A percentile compares a stretch with the other conserved stretches of the same genome.
Conservation (phyloP, 805 yeast species). For the Candida easanensis region DNA sequence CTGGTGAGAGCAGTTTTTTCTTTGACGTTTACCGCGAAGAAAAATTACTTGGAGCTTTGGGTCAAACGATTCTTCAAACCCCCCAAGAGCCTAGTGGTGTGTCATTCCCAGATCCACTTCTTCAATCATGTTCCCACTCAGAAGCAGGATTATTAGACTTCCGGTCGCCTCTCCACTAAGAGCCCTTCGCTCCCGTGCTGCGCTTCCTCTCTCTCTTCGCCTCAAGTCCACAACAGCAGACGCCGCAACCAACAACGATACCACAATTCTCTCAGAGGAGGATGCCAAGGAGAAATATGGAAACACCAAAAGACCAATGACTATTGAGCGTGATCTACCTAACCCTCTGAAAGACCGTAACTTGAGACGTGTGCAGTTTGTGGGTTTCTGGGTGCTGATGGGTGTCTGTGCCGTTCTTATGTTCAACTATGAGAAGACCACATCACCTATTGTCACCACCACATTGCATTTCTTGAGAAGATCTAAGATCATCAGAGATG, state of each 20-base stretch:
- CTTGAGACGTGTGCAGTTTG: constrained; percentile 52
- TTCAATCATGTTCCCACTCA: constrained; percentile 7
- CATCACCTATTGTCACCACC: constrained; percentile 85
- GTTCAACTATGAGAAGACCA: constrained; percentile 89
- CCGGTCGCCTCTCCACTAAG: neutral
- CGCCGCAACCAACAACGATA: constrained; percentile 1
- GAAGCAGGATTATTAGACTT: constrained; percentile 3
- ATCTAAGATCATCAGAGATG: constrained; percentile 56
- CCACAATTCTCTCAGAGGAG: constrained; percentile 9
- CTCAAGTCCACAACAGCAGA: constrained; percentile 4
- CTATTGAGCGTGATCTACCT: constrained; percentile 74
- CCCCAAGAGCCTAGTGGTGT: too few relatives aligned
- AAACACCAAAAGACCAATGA: constrained; percentile 19
- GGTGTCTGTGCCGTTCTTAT: constrained; percentile 58
- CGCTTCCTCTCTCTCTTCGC: neutral
- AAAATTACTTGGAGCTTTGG: neutral
- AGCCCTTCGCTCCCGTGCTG: neutral
- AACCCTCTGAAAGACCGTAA: constrained; percentile 62
- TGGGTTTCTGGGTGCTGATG: constrained; percentile 52
- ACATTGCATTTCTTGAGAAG: constrained; percentile 84
- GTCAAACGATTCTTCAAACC: too few relatives aligned
- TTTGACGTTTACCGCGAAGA: neutral
- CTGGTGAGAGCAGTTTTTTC: too few relatives aligned
- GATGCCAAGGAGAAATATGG: constrained; percentile 9
- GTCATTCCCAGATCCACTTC: neutral